phyloP scores from a whole-genome alignment of 228 moss, liverwort and hornwort species.

The Sphagnum fallax region DNA sequence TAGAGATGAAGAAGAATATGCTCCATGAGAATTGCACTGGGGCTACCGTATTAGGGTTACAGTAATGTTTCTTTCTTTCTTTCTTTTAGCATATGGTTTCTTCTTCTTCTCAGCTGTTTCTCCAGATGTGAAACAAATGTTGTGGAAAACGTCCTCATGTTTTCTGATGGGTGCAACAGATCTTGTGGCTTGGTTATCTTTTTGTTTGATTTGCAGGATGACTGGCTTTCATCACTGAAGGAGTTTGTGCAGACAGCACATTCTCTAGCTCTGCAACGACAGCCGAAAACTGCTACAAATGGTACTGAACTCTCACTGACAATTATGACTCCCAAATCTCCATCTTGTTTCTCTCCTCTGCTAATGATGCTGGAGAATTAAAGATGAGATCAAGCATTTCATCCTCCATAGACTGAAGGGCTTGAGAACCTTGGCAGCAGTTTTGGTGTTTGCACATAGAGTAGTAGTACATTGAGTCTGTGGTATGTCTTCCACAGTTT shows the following conservation, averaged over 20 bases:
- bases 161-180: too few relatives aligned
- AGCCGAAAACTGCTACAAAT: slow-evolving; percentile 14
- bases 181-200: neutral
- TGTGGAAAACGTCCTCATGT: too few relatives aligned
- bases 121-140: neutral
- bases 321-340: neutral
- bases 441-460: neutral
- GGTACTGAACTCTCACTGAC: slow-evolving; percentile 23
- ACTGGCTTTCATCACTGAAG: slow-evolving; percentile 45
- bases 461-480: too few relatives aligned
- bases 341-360: neutral
- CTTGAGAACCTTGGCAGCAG: too few relatives aligned
- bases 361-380: neutral
- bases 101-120: neutral
- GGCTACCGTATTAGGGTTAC: too few relatives aligned
- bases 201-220: slow-evolving; percentile 22
- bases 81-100: neutral
- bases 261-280: slow-evolving; percentile 34
- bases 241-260: slow-evolving; percentile 42
- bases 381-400: too few relatives aligned
- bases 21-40: too few relatives aligned
- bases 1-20: too few relatives aligned
- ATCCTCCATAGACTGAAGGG: too few relatives aligned
- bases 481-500: too few relatives aligned
- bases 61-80: neutral